Evolutionary conservation across 2,329 filamentous ascomycete genomes (phyloP), one percentile per base, ranked within the genome.

Genomic region (Paecilomyces fulvus): DNA sequence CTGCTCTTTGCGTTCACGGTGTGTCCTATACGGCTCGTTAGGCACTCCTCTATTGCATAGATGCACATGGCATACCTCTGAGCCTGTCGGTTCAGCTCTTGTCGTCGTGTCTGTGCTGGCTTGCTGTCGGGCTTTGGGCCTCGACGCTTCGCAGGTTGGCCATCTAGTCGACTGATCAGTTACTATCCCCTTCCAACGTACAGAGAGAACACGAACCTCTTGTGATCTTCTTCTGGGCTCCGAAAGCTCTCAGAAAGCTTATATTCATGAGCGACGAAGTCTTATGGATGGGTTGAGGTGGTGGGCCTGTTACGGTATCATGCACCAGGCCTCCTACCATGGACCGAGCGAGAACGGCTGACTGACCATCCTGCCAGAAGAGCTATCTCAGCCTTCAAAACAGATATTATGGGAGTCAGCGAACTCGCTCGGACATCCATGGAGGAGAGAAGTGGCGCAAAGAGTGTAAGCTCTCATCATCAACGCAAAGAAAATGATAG

Each of bases 121-220:
- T 95, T 96, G 77, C 89, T 95, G 72, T 97, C 94, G 20, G 94
- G 94, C 71, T 97, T 97, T 0, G 94, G 94, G 1, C 94, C 94
- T 72, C 94, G 85, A 63, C 90, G 85, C 76, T 97, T 99, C 2
- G 90, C 85, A 8, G 88, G 81, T 67, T 94, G 87, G 50, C 90
- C 92, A 78, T 96, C 92, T 87, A 66, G 57, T 57, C 60, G 43
- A 52, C n/a, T n/a, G 48, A 28, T 12, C 8, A 28, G 17, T 63
- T 46, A 63, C 46, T 46, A 55, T 51, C 10, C 2, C 50, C 54
- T 50, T 58, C 43, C 17, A 43, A 49, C 28, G 49, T 17, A 28
- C 25, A 37, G 21, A 31, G n/a, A 46, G 25, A 8, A 23, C 49
- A 52, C 20, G 28, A 73, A 90, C 88, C 87, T 80, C 88, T 81